Conservation (phyloP, 2,329 filamentous ascomycete genomes). For the Pseudopithomyces chartarum region DNA sequence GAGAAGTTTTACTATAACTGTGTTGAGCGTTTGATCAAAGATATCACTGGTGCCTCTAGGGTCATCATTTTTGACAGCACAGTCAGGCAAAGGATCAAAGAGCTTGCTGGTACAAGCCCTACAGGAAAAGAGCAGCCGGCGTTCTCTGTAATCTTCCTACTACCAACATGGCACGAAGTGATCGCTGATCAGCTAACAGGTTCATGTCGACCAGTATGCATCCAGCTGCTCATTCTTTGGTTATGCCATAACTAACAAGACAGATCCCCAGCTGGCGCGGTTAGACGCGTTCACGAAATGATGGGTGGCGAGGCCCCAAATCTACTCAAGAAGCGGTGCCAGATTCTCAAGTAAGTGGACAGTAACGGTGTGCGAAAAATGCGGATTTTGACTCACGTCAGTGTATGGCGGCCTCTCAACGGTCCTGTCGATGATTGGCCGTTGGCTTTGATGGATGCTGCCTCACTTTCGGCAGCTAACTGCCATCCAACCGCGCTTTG, state of each 20-base stretch:
- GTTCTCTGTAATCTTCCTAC: too few species aligned
- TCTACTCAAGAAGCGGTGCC: too few species aligned
- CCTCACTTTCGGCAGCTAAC: background rate
- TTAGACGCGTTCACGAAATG: background rate
- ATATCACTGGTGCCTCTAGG: constrained; percentile 11
- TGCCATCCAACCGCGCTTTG: background rate
- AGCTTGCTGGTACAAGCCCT: constrained; percentile 2
- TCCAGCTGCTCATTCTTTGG: too few species aligned
- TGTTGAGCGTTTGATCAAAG: constrained; percentile 13
- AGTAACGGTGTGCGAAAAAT: too few species aligned
- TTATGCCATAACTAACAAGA: too few species aligned
- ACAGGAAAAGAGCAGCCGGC: constrained; percentile 14
- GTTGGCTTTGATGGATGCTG: background rate
- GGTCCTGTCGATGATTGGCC: constrained; percentile 8
- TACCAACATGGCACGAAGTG: too few species aligned
- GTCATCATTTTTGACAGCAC: constrained; percentile 23
- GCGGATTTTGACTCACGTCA: background rate
- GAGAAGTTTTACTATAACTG: constrained; percentile 13
- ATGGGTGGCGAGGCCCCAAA: background rate
- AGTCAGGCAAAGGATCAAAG: constrained; percentile 4
- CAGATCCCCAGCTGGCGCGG: background rate
- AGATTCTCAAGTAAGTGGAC: background rate
- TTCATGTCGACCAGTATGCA: background rate
- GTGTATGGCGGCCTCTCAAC: constrained; percentile 3
- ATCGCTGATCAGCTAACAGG: background rate